These are phyloP conservation scores for Dictyostelium purpureum DNA, from an alignment of 78 protist species.

Conservation along the genomic window DNA sequence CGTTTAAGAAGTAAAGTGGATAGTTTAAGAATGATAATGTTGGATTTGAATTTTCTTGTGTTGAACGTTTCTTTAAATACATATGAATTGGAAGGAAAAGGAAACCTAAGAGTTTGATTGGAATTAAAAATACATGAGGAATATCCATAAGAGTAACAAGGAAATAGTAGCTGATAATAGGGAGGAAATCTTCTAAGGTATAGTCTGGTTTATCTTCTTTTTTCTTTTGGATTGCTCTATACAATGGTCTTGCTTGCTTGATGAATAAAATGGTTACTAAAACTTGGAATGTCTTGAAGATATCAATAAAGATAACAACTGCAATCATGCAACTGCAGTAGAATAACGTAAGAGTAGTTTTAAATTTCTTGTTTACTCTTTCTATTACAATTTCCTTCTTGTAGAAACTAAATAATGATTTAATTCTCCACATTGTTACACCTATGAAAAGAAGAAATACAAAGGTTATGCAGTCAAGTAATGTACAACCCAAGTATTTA, in stretches of 20 bases:
- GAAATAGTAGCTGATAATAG: background rate
- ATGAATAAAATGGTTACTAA: background rate
- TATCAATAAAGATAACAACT: background rate
- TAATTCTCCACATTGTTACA: constrained; percentile 38
- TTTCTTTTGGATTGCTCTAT: background rate
- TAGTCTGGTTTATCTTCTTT: background rate
- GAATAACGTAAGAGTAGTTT: background rate
- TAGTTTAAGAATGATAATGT: background rate
- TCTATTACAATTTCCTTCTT: background rate
- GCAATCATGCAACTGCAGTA: background rate
- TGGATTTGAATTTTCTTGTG: background rate
- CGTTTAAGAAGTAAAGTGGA: background rate
- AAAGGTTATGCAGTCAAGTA: constrained; percentile 3
- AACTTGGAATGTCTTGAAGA: background rate
- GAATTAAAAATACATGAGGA: constrained; percentile 48
- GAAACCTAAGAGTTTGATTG: constrained; percentile 27
- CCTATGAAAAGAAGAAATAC: background rate
- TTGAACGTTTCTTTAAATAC: background rate
- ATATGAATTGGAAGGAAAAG: constrained; percentile 37
- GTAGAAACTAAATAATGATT: background rate
- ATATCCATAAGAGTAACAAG: constrained; percentile 28
- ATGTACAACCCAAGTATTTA: background rate
- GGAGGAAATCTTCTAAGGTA: background rate
- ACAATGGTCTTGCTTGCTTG: background rate
- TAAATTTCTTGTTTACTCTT: background rate